Base-by-base conservation (phyloP, 371 early-diverging fungal genomes). In the Mucor mucedo region DNA sequence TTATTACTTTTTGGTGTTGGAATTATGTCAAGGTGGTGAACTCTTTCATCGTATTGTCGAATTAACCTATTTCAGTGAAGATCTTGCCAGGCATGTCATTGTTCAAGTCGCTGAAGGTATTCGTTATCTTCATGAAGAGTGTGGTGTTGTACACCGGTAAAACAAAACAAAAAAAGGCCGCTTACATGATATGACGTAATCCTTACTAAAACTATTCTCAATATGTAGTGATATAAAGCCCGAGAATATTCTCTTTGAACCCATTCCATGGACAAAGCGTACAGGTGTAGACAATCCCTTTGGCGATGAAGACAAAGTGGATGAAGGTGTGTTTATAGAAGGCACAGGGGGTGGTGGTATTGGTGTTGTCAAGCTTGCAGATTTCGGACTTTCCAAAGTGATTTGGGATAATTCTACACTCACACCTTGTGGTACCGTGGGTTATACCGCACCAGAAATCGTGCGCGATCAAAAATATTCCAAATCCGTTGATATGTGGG, bases 91-190 rank as follows among this genome's bases (percentile, higher is more conserved):
- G 10, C 92, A 92, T 69, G 90, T 95, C 48, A 92, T 95, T 63
- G 78, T 82, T 28, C 98, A 99, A 77, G 91, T 99, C 7, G 91
- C 97, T 4, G 85, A 89, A 55, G 98, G 93, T 4, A 82, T 99
- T 48, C 84, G 88, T 33, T 94, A 95, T 72, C 84, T 97, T 53
- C 99, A 99, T 70, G 87, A 87, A 44, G 91, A 92, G 56, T 84
- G 85, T 66, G 93, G 93, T 47, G 89, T 97, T 10, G 93, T 95
- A 3, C 98, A 97, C 70, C 89, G 98, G 47, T 47, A 47, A 47
- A 27, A 0, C 5, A 42, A 42, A 42, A 44, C 7, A 44, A 47
- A 21, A 47, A 21, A 42, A 42, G n/a, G n/a, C n/a, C n/a, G n/a
- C n/a, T 9, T 42, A 42, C 21, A 13, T 13, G 2, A 2, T 4